phyloP scores from a whole-genome alignment of 352 stramenopile species.

The Lagenidium giganteum region DNA sequence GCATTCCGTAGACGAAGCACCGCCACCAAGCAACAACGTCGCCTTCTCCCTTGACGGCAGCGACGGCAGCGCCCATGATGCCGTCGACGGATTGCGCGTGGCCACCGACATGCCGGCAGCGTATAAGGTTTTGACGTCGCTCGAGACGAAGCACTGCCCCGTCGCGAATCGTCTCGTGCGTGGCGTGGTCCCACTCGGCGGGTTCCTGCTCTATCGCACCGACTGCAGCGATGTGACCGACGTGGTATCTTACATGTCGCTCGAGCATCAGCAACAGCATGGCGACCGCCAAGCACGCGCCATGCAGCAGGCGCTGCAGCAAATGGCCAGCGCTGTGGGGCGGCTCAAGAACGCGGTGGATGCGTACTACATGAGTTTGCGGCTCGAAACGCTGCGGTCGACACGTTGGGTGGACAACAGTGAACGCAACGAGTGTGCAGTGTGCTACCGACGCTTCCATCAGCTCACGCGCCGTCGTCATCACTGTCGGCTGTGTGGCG shows the following conservation, averaged over 20 bases:
- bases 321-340: conserved; percentile 46
- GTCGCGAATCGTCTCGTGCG: conserved; percentile 63
- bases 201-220: conserved; percentile 67
- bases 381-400: conserved; percentile 43
- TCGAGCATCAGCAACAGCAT: conserved; percentile 19
- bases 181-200: conserved; percentile 48
- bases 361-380: conserved; percentile 51
- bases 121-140: conserved; percentile 67
- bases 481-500: conserved; percentile 71
- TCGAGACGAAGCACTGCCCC: conserved; percentile 61
- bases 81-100: conserved; percentile 20
- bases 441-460: conserved; percentile 67
- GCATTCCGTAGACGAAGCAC: conserved; percentile 40
- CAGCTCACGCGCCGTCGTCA: conserved; percentile 58
- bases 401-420: conserved; percentile 57
- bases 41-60: neutral
- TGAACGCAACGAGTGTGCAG: conserved; percentile 41
- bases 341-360: conserved; percentile 54
- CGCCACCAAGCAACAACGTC: conserved; percentile 14
- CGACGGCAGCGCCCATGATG: conserved; percentile 10
- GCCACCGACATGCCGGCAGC: conserved; percentile 27
- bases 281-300: conserved; percentile 60
- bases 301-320: conserved; percentile 44
- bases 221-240: conserved; percentile 50
- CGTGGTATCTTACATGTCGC: conserved; percentile 75